Conservation (phyloP, 2,329 filamentous ascomycete genomes). For the Venturia nashicola region DNA sequence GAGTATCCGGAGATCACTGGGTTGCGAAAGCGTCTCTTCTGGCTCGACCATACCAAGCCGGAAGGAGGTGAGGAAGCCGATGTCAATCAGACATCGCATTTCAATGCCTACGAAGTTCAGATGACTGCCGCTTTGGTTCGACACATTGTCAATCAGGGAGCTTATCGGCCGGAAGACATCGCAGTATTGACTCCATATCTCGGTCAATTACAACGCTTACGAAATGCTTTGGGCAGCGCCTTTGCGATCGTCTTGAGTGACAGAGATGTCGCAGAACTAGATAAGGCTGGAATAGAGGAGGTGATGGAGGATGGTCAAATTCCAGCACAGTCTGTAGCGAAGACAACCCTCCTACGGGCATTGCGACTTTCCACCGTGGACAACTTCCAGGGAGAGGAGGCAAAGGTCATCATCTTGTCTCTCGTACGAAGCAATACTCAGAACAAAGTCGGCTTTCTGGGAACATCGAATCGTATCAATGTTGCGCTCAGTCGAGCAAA, state of each 20-base stretch:
- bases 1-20: conserved; percentile 39
- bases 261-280: conserved; percentile 32
- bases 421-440: conserved; percentile 56
- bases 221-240: conserved; percentile 28
- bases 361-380: conserved; percentile 54
- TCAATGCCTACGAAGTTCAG: conserved; percentile 48
- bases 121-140: conserved; percentile 51
- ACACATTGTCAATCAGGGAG: conserved; percentile 54
- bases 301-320: too few relatives aligned
- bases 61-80: conserved; percentile 28
- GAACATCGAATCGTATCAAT: conserved; percentile 55
- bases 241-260: conserved; percentile 55
- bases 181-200: conserved; percentile 58
- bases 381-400: conserved; percentile 70
- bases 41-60: conserved; percentile 44
- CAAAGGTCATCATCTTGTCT: conserved; percentile 56
- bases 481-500: conserved; percentile 54
- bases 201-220: conserved; percentile 44
- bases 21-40: conserved; percentile 43
- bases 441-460: conserved; percentile 51
- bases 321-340: conserved; percentile 15
- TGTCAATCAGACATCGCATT: conserved; percentile 30
- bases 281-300: conserved; percentile 15
- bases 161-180: conserved; percentile 48
- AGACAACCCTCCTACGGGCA: conserved; percentile 34